These are phyloP conservation scores for Colletotrichum abscissum DNA, from an alignment of 2,329 filamentous ascomycete species.

Conservation along the genomic window DNA sequence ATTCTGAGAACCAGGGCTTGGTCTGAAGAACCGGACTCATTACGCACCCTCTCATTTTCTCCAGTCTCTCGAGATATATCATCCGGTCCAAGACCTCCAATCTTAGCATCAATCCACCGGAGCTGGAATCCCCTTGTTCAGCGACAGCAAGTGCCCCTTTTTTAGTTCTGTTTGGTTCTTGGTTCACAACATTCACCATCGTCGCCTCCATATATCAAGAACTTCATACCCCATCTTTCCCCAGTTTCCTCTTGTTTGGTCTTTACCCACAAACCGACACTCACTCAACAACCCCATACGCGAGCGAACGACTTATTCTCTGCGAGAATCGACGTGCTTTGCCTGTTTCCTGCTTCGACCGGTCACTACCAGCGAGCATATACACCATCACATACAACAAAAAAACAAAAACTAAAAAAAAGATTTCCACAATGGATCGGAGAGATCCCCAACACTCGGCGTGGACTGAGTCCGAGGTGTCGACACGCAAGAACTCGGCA, in stretches of 20 bases:
- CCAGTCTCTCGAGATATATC: constrained; percentile 23
- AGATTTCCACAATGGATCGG: constrained; percentile 23
- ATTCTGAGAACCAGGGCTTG: constrained; percentile 32
- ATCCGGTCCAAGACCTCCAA: constrained; percentile 30
- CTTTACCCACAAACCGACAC: background rate
- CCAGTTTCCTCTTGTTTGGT: background rate
- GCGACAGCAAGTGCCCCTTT: constrained; percentile 3
- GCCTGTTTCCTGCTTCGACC: constrained; percentile 3
- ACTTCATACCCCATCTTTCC: background rate
- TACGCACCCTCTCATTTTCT: background rate
- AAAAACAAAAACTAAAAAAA: background rate
- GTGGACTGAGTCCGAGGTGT: constrained; percentile 32
- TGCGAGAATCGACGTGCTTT: constrained; percentile 29
- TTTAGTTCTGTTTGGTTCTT: background rate
- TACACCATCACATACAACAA: background rate
- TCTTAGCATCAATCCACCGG: constrained; percentile 15
- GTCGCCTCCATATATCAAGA: constrained; percentile 11
- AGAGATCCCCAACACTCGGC: constrained; percentile 24
- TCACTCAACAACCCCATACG: constrained; percentile 1
- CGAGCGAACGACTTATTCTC: constrained; percentile 27
- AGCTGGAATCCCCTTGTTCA: constrained; percentile 35
- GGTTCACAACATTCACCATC: background rate
- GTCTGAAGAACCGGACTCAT: constrained; percentile 24
- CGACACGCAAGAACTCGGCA: constrained; percentile 33
- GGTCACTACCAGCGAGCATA: constrained; percentile 8